Evolutionary conservation across 805 yeast genomes (phyloP), one percentile per base, ranked within the genome.

Genomic region (Starmerella sp.): DNA sequence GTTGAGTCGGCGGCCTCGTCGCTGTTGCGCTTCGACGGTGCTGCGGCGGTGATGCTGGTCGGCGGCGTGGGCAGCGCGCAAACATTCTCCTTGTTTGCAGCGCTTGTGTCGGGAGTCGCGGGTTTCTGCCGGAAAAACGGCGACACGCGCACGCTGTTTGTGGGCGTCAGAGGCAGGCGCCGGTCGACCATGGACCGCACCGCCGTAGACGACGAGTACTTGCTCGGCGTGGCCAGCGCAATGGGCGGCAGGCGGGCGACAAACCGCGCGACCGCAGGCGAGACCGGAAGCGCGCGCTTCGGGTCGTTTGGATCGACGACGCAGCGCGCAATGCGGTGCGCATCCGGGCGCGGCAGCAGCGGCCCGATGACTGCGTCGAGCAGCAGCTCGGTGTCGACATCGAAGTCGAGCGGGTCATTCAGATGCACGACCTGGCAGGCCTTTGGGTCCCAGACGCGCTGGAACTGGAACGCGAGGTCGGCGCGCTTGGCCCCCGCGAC

Each of bases 401-500:
- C 28, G 14, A 28, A 13, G 31, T 47, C 55, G 13, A 38, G n/a
- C 6, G 36, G 36, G 17, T 48, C 77, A 61, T 78, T 80, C 60
- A 91, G 71, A 15, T 46, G 34, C 6, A 47, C 51, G 28, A 59
- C 6, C 2, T 15, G 29, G 39, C 53, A 46, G 15, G 65, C 57
- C 1, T 67, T 50, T 0, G 96, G 95, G 66, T 90, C 79, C 69
- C 80, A 91, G 1, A 93, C 97, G 58, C 95, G 76, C 67, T 89
- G 97, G 66, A 74, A 85, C 64, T 77, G 82, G 67, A 93, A 93
- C 11, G 97, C 91, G 43, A 82, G 73, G 57, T 78, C 76, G 0
- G 98, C 97, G 48, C 74, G 72, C 35, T 71, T 65, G 52, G 81
- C 83, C 58, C 84, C 90, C 1, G 74, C 73, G 49, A 75, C 73